A percentile compares a stretch with the other conserved stretches of the same genome.
Evolutionary conservation across 805 yeast genomes (phyloP).

Genomic region (Candida easanensis): DNA sequence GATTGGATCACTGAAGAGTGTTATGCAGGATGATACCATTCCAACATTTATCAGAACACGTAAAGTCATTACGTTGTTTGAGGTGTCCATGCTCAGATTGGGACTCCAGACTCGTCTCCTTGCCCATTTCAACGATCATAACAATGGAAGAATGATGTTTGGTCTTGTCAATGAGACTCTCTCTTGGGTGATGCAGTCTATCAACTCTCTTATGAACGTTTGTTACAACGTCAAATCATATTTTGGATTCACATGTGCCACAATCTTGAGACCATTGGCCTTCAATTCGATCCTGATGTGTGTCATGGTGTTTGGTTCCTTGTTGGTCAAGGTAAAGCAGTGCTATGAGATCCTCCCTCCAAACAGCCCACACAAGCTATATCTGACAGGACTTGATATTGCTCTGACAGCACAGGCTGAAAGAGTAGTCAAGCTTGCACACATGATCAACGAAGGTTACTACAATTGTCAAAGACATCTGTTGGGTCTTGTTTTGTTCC

Average conservation of each 20-base stretch:
- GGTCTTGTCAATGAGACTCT: slow-evolving; percentile 33
- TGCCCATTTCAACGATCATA: slow-evolving; percentile 35
- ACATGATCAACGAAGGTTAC: slow-evolving; percentile 12
- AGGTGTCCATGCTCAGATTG: slow-evolving; percentile 29
- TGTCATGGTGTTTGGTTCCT: slow-evolving; percentile 6
- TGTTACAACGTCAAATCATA: slow-evolving; percentile 30
- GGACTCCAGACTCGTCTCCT: slow-evolving; percentile 36
- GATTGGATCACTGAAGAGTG: slow-evolving; percentile 24
- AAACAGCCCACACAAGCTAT: not conserved
- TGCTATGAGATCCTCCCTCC: slow-evolving; percentile 7
- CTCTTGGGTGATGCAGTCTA: slow-evolving; percentile 26
- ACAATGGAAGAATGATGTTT: slow-evolving; percentile 30
- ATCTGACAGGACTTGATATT: slow-evolving; percentile 8
- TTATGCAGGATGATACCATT: slow-evolving; percentile 6
- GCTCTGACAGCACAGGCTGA: not conserved
- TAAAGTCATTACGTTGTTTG: slow-evolving; percentile 19
- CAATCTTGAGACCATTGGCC: slow-evolving; percentile 38
- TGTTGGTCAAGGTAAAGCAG: slow-evolving; percentile 15
- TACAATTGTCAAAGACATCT: slow-evolving; percentile 20
- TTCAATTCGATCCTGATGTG: slow-evolving; percentile 9
- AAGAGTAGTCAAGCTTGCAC: slow-evolving; percentile 13
- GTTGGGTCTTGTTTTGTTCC: slow-evolving; percentile 14
- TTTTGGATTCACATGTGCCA: slow-evolving; percentile 36
- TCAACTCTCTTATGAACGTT: slow-evolving; percentile 32
- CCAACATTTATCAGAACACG: slow-evolving; percentile 18